phyloP scores from a whole-genome alignment of 768 basidiomycete genomes.

The Tulasnella sp. region DNA sequence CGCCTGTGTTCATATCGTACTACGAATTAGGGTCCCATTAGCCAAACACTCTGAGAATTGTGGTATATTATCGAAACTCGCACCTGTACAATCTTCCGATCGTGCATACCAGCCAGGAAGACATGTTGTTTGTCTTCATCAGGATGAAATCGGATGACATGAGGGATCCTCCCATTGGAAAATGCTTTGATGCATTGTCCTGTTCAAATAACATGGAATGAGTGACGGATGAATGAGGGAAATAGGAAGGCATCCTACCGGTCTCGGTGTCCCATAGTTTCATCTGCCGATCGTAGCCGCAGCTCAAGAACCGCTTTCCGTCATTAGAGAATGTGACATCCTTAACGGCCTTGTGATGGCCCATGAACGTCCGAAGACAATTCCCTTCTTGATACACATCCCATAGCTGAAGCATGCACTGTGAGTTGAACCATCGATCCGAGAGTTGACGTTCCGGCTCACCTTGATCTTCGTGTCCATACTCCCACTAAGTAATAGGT shows the following conservation, averaged over 20 bases:
- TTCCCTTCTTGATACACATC: slow-evolving; percentile 96
- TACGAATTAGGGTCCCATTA: slow-evolving; percentile 27
- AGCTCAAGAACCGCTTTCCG: slow-evolving; percentile 80
- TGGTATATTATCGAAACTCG: slow-evolving; percentile 20
- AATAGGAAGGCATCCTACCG: slow-evolving; percentile 27
- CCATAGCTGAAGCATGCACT: slow-evolving; percentile 61
- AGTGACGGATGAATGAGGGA: neutral
- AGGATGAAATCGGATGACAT: slow-evolving; percentile 91
- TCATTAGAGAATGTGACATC: slow-evolving; percentile 94
- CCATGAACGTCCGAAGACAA: slow-evolving; percentile 93
- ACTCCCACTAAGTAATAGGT: slow-evolving; percentile 84
- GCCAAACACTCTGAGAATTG: neutral
- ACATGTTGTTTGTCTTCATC: slow-evolving; percentile 93
- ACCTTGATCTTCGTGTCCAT: slow-evolving; percentile 99
- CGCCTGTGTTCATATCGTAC: slow-evolving; percentile 93
- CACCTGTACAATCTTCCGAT: slow-evolving; percentile 98
- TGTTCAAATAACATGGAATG: slow-evolving; percentile 10
- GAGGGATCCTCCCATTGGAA: slow-evolving; percentile 94
- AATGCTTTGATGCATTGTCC: slow-evolving; percentile 92
- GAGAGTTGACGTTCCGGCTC: slow-evolving; percentile 18
- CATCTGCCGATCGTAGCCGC: slow-evolving; percentile 93
- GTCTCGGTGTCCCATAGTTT: slow-evolving; percentile 99
- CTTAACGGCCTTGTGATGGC: slow-evolving; percentile 93
- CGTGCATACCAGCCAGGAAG: slow-evolving; percentile 96
- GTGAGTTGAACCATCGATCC: neutral